These are phyloP conservation scores for Mycena amicta DNA, from an alignment of 768 basidiomycete species.

Conservation along the genomic window DNA sequence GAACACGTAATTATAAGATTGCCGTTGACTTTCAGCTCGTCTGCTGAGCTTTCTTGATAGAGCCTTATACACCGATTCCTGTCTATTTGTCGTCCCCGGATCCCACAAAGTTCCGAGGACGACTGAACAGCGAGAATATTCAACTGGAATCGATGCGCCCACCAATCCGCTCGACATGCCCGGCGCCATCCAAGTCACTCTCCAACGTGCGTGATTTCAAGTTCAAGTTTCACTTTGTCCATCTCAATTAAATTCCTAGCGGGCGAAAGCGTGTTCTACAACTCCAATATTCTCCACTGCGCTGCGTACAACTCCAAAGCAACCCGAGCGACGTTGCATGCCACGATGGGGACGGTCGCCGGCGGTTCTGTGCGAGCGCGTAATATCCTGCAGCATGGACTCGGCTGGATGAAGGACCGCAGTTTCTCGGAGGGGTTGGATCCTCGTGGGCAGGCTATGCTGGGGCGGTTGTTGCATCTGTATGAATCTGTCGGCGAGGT, in stretches of 20 bases:
- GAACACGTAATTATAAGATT: slow-evolving; percentile 77
- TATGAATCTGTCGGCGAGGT: slow-evolving; percentile 46
- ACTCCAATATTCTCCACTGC: slow-evolving; percentile 78
- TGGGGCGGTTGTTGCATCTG: slow-evolving; percentile 59
- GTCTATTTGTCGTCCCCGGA: slow-evolving; percentile 70
- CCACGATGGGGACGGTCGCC: slow-evolving; percentile 60
- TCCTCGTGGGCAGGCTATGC: slow-evolving; percentile 53
- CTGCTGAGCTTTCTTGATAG: slow-evolving; percentile 35
- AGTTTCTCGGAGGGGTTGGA: slow-evolving; percentile 50
- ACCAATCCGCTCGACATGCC: slow-evolving; percentile 70
- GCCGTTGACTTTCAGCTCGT: not conserved
- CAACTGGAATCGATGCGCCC: slow-evolving; percentile 52
- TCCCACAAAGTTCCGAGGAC: slow-evolving; percentile 65
- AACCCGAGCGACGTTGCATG: slow-evolving; percentile 70
- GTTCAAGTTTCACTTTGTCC: not conserved
- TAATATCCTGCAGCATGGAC: slow-evolving; percentile 75
- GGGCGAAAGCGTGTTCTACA: slow-evolving; percentile 80
- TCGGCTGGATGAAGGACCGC: slow-evolving; percentile 67
- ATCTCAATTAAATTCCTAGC: slow-evolving; percentile 41
- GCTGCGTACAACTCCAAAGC: slow-evolving; percentile 57
- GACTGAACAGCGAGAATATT: slow-evolving; percentile 57
- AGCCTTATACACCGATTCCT: slow-evolving; percentile 67
- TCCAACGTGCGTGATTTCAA: slow-evolving; percentile 49
- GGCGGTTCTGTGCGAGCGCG: slow-evolving; percentile 67
- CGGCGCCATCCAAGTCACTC: slow-evolving; percentile 54